phyloP scores from a whole-genome alignment of 306 rosid species.

The Inga laurina region DNA sequence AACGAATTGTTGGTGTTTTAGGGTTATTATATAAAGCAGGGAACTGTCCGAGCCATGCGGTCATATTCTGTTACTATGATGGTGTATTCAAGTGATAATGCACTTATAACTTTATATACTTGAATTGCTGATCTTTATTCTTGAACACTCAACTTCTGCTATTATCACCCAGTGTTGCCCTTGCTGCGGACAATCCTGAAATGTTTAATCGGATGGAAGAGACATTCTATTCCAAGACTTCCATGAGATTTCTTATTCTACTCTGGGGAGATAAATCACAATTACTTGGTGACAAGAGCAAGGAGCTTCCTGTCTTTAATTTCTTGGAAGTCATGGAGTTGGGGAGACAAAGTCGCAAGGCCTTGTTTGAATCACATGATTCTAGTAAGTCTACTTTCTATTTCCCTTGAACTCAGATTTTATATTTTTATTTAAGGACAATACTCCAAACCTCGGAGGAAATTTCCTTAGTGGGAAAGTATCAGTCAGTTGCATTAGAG shows the following conservation, averaged over 20 bases:
- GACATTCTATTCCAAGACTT: slow-evolving; percentile 56
- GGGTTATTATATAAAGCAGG: slow-evolving; percentile 12
- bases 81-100: slow-evolving; percentile 4
- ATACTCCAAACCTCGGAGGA: neutral
- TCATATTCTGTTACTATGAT: slow-evolving; percentile 7
- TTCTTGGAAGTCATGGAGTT: slow-evolving; percentile 62
- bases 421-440: neutral
- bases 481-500: neutral
- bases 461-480: neutral
- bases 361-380: slow-evolving; percentile 46
- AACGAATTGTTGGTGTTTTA: neutral
- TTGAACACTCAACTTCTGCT: slow-evolving; percentile 28
- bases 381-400: slow-evolving; percentile 55
- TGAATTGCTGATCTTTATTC: slow-evolving; percentile 14
- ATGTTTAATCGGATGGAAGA: slow-evolving; percentile 71
- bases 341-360: slow-evolving; percentile 67
- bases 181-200: slow-evolving; percentile 81
- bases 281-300: slow-evolving; percentile 44
- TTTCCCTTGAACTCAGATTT: slow-evolving; percentile 18
- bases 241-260: slow-evolving; percentile 70
- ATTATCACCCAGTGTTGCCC: slow-evolving; percentile 68
- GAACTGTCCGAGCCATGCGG: neutral
- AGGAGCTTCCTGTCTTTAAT: slow-evolving; percentile 55
- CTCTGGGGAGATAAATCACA: slow-evolving; percentile 93
- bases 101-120: neutral